These are phyloP conservation scores for Tephrocybe sp. DNA, from an alignment of 768 basidiomycete genomes.

Conservation along the genomic window DNA sequence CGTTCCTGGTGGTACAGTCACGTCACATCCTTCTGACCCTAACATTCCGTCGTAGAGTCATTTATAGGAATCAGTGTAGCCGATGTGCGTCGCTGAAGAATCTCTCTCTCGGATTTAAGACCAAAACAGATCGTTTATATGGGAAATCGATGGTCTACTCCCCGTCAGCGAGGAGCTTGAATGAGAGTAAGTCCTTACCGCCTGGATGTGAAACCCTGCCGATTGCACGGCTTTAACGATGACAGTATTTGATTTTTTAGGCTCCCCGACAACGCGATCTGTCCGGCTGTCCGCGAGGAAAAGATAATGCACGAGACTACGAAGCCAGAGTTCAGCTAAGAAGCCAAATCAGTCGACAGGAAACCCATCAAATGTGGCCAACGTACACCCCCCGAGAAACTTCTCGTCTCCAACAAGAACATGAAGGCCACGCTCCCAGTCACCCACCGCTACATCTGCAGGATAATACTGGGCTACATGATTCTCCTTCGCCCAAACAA, in stretches of 20 bases:
- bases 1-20: too few species aligned
- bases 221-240: conserved; percentile 20
- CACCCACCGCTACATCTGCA: conserved; percentile 16
- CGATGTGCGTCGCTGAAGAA: conserved; percentile 27
- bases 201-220: conserved; percentile 24
- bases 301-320: conserved; percentile 36
- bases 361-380: too few species aligned
- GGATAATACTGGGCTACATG: conserved; percentile 29
- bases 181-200: conserved; percentile 15
- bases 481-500: conserved; percentile 45
- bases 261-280: conserved; percentile 39
- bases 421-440: conserved; percentile 37
- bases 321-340: conserved; percentile 32
- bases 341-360: neutral
- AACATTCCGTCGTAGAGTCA: too few species aligned
- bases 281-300: conserved; percentile 44
- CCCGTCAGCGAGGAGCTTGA: neutral
- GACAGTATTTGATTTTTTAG: conserved; percentile 27
- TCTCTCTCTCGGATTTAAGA: conserved; percentile 26
- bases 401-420: conserved; percentile 45
- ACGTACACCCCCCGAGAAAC: conserved; percentile 43
- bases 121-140: conserved; percentile 28
- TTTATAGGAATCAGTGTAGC: too few species aligned
- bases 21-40: too few species aligned
- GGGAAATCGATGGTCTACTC: conserved; percentile 33